Conservation (phyloP, 2,329 filamentous ascomycete species). For the Arachnopeziza araneosa region DNA sequence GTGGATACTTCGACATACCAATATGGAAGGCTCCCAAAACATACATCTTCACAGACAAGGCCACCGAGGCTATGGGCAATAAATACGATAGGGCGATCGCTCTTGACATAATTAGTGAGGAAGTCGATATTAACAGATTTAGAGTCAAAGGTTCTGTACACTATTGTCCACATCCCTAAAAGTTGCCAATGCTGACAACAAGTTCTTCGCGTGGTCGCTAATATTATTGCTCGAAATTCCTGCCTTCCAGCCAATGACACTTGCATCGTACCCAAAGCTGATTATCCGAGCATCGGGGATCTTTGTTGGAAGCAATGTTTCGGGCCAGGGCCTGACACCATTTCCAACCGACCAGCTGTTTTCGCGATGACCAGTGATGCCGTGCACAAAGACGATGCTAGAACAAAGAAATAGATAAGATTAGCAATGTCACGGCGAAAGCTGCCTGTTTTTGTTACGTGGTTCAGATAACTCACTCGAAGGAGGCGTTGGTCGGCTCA, state of each 20-base stretch:
- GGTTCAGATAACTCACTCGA: constrained; percentile 1
- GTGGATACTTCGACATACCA: constrained; percentile 6
- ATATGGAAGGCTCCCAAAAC: too few relatives aligned
- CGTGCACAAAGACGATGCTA: constrained; percentile 2
- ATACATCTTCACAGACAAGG: constrained; percentile 33
- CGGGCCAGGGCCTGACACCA: not conserved
- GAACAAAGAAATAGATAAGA: constrained; percentile 16
- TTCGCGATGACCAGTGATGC: not conserved
- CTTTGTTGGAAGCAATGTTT: constrained; percentile 25
- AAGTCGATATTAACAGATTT: constrained; percentile 11
- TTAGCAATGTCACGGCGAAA: constrained; percentile 25
- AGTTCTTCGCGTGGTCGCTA: constrained; percentile 14
- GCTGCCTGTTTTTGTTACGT: constrained; percentile 21
- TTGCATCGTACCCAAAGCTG: not conserved
- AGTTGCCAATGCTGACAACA: constrained; percentile 1
- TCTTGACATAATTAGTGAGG: constrained; percentile 10
- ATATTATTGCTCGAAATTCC: constrained; percentile 14
- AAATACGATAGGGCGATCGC: constrained; percentile 29
- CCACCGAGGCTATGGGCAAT: constrained; percentile 37
- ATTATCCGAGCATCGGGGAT: constrained; percentile 26
- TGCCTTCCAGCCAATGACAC: not conserved
- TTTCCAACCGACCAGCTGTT: not conserved
- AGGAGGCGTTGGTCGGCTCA: not conserved
- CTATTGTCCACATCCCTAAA: constrained; percentile 3
- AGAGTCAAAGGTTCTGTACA: not conserved